Base-by-base conservation (phyloP, 257 asterid genomes). In the Cinchona pubescens region DNA sequence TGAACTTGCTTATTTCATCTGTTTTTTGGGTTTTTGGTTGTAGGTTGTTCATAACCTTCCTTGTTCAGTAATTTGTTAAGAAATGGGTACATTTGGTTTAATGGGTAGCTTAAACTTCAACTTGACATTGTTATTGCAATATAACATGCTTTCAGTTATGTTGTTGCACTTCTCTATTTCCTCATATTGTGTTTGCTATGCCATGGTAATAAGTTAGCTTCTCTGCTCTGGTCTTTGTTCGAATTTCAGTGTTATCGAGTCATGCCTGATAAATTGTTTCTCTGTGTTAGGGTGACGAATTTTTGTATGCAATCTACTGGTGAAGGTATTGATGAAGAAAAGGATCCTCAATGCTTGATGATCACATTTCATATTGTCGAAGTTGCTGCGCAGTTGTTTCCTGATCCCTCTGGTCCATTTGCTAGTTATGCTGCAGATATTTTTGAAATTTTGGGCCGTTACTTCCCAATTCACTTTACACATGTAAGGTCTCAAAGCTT, bases 381-480 rank as follows among this genome's bases (percentile, higher is more conserved):
- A 84, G 73, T 75, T 51, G 89, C 92, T 81, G 88, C 89, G 29
- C 84, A 75, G 74, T 64, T 89, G 72, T 88, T 86, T 86, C 91
- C 91, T 65, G 90, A 83, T 72, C 79, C 90, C 59, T 82, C 90
- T 75, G 90, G 95, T 48, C 89, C 96, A 49, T 80, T 92, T 40
- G 91, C 85, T 73, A 83, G 81, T 73, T 86, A 80, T 81, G 94
- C 94, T 4, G 88, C 81, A 60, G 98, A 90, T 56, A 81, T 92
- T 65, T 92, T 92, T 3, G 98, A 85, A 67, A 78, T 89, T 74
- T 76, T 95, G 79, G 96, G 97, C 78, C 70, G 92, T 76, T 95
- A 92, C 88, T 95, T 89, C 77, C 99, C 99, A 40, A 86, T 95
- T 78, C 96, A 88, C 85, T 92, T 92, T 83, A 91, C 96, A 46